phyloP scores from a whole-genome alignment of 768 basidiomycete species.

The Boletus rex-veris region DNA sequence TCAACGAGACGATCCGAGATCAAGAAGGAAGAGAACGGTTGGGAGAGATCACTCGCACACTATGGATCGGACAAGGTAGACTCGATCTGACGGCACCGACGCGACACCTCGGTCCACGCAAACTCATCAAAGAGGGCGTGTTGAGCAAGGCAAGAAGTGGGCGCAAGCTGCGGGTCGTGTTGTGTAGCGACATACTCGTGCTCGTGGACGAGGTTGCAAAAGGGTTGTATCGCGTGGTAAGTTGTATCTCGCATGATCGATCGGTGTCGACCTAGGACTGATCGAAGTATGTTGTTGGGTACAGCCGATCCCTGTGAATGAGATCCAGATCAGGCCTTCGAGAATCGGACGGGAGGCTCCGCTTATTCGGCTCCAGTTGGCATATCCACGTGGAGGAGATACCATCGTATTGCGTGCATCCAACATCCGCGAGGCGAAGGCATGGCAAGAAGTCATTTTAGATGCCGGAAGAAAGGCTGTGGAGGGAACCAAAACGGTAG shows the following conservation, averaged over 20 bases:
- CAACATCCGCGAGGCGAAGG: slow-evolving; percentile 56
- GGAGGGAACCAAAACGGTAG: slow-evolving; percentile 7
- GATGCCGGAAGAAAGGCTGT: slow-evolving; percentile 10
- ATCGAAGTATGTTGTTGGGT: neutral
- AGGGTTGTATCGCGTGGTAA: slow-evolving; percentile 80
- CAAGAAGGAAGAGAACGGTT: slow-evolving; percentile 81
- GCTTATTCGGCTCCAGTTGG: slow-evolving; percentile 61
- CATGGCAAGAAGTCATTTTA: slow-evolving; percentile 45
- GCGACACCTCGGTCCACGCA: slow-evolving; percentile 75
- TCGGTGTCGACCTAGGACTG: neutral
- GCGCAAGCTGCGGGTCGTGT: slow-evolving; percentile 66
- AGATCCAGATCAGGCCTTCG: slow-evolving; percentile 57
- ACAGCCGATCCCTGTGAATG: slow-evolving; percentile 73
- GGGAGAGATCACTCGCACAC: slow-evolving; percentile 63
- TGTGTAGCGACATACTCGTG: slow-evolving; percentile 89
- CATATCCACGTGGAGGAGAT: slow-evolving; percentile 75
- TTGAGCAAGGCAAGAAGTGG: slow-evolving; percentile 83
- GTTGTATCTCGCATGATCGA: slow-evolving; percentile 20
- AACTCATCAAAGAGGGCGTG: slow-evolving; percentile 73
- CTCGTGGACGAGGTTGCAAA: slow-evolving; percentile 70
- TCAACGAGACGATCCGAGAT: slow-evolving; percentile 87
- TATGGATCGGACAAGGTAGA: slow-evolving; percentile 87
- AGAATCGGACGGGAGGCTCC: slow-evolving; percentile 56
- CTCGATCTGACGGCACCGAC: slow-evolving; percentile 92
- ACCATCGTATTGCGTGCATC: slow-evolving; percentile 56